A percentile compares a stretch with the other conserved stretches of the same genome.
Conservation (phyloP, 495 filamentous ascomycete species). For the Patellaria atrata region DNA sequence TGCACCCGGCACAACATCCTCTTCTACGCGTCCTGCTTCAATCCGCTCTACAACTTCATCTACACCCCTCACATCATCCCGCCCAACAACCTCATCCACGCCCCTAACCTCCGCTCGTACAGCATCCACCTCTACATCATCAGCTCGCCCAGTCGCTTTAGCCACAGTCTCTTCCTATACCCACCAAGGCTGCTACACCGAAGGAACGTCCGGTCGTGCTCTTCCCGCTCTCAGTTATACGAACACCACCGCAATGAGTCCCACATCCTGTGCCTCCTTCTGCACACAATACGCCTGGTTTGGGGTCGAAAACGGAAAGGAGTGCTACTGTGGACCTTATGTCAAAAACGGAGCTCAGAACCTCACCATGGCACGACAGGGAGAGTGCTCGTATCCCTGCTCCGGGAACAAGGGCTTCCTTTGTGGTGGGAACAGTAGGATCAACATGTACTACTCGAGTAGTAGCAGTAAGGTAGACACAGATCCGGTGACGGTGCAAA, state of each 20-base stretch:
- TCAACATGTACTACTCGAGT: constrained; percentile 9
- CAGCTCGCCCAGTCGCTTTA: not conserved
- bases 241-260: constrained; percentile 6
- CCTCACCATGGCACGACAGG: constrained; percentile 2
- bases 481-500: no score
- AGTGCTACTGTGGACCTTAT: constrained; percentile 20
- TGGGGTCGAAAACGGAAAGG: constrained; percentile 20
- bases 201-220: constrained; percentile 4
- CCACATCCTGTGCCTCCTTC: constrained; percentile 15
- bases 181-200: constrained; percentile 8
- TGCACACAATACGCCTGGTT: constrained; percentile 19
- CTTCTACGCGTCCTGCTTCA: no score
- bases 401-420: constrained; percentile 23
- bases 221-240: constrained; percentile 1
- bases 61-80: constrained; percentile 7
- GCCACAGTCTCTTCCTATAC: constrained; percentile 3
- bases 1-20: no score
- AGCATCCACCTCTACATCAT: constrained; percentile 1
- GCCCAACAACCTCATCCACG: not conserved
- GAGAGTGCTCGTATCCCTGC: constrained; percentile 40
- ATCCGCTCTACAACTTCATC: constrained; percentile 12
- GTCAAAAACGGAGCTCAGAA: constrained; percentile 2
- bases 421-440: constrained; percentile 12
- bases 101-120: not conserved
- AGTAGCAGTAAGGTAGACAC: no score